Percentiles rank a stretch among this genome's conserved stretches.
Conservation (phyloP, 371 early-diverging fungal genomes). For the Globomyces sp. region DNA sequence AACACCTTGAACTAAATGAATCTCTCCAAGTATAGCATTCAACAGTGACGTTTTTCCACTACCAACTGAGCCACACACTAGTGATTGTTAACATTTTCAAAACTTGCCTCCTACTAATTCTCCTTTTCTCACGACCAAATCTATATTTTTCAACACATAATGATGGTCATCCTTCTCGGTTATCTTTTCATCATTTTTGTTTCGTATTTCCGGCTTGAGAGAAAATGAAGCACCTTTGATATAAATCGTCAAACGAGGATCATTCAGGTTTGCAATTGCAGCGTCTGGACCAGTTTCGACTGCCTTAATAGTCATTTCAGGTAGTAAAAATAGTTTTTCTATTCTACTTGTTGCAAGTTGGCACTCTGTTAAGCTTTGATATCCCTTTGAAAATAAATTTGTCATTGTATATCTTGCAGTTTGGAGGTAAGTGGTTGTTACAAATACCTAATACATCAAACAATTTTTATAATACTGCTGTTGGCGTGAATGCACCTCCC, state of each 20-base stretch:
- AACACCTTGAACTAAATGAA: background rate
- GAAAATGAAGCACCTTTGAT: constrained; percentile 27
- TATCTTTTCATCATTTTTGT: background rate
- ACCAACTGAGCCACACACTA: constrained; percentile 34
- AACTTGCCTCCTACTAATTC: constrained; percentile 10
- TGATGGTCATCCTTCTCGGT: background rate
- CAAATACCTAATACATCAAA: constrained; percentile 30
- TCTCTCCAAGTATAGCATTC: constrained; percentile 28
- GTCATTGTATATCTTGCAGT: constrained; percentile 33
- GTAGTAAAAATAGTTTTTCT: constrained; percentile 27
- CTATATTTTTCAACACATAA: constrained; percentile 14
- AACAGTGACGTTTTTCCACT: constrained; percentile 36
- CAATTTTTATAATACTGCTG: constrained; percentile 8
- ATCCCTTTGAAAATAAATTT: constrained; percentile 35
- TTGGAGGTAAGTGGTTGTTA: constrained; percentile 33
- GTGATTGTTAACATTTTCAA: background rate
- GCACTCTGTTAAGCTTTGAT: constrained; percentile 27
- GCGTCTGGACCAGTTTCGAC: background rate
- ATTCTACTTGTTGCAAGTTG: constrained; percentile 25
- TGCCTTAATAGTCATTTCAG: constrained; percentile 32
- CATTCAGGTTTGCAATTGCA: constrained; percentile 24
- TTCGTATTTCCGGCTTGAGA: constrained; percentile 13
- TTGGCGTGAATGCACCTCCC: constrained; percentile 36
- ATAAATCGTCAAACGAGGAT: background rate
- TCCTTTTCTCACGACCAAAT: constrained; percentile 19